These are phyloP conservation scores for Monosporozyma aquatica DNA, from an alignment of 805 yeast species.

Conservation along the genomic window DNA sequence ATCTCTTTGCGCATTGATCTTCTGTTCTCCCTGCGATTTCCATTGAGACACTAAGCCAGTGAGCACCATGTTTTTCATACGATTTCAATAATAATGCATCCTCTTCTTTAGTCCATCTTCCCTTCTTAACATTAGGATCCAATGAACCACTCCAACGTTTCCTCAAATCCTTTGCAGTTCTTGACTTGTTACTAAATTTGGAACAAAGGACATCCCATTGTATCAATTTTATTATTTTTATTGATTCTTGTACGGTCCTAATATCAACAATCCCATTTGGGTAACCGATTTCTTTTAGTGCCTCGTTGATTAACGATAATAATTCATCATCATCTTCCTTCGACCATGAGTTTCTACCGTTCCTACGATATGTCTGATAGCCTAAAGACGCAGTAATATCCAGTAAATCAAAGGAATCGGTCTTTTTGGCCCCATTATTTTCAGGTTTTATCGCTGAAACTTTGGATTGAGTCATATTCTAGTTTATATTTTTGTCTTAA, in stretches of 20 bases:
- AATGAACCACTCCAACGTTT: constrained; percentile 82
- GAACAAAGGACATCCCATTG: constrained; percentile 56
- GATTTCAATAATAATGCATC: constrained; percentile 60
- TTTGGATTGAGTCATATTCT: not conserved
- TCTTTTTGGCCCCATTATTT: constrained; percentile 8
- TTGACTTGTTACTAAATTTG: constrained; percentile 36
- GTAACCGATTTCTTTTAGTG: constrained; percentile 30
- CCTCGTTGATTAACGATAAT: constrained; percentile 34
- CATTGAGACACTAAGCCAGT: constrained; percentile 77
- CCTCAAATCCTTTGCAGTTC: constrained; percentile 75
- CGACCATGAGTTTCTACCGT: constrained; percentile 62
- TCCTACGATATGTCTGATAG: constrained; percentile 60
- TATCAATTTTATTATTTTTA: constrained; percentile 30
- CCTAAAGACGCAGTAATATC: constrained; percentile 63
- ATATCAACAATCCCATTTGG: constrained; percentile 30
- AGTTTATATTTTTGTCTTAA: not conserved
- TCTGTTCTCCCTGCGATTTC: constrained; percentile 81
- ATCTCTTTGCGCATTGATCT: constrained; percentile 90
- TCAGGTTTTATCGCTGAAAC: not conserved
- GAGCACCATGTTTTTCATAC: constrained; percentile 59
- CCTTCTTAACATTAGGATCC: constrained; percentile 74
- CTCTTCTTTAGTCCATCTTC: constrained; percentile 80
- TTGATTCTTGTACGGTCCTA: constrained; percentile 22
- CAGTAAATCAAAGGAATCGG: constrained; percentile 31
- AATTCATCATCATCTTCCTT: constrained; percentile 61